Evolutionary conservation across 1,139 yeast genomes (phyloP), one percentile per base, ranked within the genome.

Genomic region (Candida mesenterica): DNA sequence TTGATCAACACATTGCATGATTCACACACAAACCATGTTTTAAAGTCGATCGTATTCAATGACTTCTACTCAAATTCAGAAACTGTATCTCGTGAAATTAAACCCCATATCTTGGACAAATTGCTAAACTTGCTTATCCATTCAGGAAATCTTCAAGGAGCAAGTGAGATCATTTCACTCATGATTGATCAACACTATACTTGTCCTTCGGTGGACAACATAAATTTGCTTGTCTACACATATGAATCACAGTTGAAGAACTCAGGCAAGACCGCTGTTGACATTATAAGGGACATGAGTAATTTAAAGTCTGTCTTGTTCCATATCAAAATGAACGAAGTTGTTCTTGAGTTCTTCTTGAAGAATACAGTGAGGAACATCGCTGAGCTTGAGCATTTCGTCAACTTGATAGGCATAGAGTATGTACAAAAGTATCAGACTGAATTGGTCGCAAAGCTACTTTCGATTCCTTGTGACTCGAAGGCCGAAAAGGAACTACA

Each of bases 381-480:
- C 1, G 47, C 45, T 28, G 75, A 68, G 27, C 50, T 69, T 32
- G 58, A 60, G 12, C 62, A 64, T 31, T 55, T 68, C 26, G 24
- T 66, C 3, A 49, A 45, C 18, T 49, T 61, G 25, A 45, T 50
- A 1, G 50, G 36, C 9, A n/a, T 22, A 16, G 22, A 23, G 16
- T 31, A 33, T 19, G 33, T 25, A 4, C 16, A 29, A 40, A n/a
- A 30, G 28, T 15, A 36, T 32, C 16, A 36, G 39, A 34, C 39
- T 3, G 27, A 31, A 7, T 32, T 58, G 8, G 28, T 59, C 6
- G 33, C 36, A 3, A 53, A 51, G 32, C 44, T 58, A 29, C 20
- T 35, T 10, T 31, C 32, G 5, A 42, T 57, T n/a, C 50, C 45
- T 19, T 32, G 34, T 9, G 24, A 28, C 2, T 19, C 22, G 6